Base-by-base conservation (phyloP, 164 flowering plant genomes). In the Magnolia changhungtana region DNA sequence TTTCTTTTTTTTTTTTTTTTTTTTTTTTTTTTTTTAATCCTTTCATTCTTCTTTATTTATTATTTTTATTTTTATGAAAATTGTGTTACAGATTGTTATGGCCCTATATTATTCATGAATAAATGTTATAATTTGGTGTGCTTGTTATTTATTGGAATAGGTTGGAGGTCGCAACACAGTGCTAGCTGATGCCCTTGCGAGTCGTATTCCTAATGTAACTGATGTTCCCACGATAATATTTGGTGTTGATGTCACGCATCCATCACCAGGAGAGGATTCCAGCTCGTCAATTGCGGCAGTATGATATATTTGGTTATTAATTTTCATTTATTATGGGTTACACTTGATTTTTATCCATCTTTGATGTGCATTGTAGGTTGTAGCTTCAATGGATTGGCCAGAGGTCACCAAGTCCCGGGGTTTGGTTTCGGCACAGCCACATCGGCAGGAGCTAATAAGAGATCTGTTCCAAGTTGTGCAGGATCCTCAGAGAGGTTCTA, bases 171-270 rank as follows among this genome's bases (percentile, higher is more conserved):
- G 88, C 9, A 89, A 89, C 71, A 86, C 80, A 27, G 88, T 83
- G 0, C 75, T 89, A 29, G 20, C 45, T 72, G 90, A 87, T 86
- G 90, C 88, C 3, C 8, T 87, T 1, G 18, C 49, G 0, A 73
- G 79, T 67, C 80, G 55, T n/a, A 82, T 87, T 18, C 88, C 88
- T 20, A 59, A 77, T 5, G 79, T 87, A 0, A 80, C 85, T 45
- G 90, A 86, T 79, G n/a, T 0, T 0, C 86, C 88, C 0, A 90
- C 91, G 1, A 90, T 88, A 3, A 83, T 90, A 14, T 83, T 90
- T 85, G 91, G 92, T 67, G 90, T 91, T 37, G 91, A 89, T 85
- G 92, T 89, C 0, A 89, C 92, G 0, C 92, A 89, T 78, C 91
- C 91, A 1, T 72, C 50, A 1, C 87, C 91, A 1, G 91, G 91